These are phyloP conservation scores for Fagus sylvatica DNA, from an alignment of 306 rosid genomes.

Conservation along the genomic window DNA sequence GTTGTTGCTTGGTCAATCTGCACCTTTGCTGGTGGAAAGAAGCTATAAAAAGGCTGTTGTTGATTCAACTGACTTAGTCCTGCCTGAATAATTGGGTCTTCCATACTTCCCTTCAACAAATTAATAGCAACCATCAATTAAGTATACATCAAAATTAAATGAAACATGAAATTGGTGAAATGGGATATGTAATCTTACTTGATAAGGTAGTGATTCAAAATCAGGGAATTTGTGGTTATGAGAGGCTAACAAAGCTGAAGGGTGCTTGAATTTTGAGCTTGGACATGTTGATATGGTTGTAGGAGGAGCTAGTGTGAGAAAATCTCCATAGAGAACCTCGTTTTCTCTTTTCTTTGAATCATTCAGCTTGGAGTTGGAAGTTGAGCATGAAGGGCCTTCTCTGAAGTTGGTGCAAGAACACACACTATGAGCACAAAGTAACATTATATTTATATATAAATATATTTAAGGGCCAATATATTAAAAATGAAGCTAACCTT, in stretches of 20 bases:
- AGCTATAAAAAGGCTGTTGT: slow-evolving; percentile 42
- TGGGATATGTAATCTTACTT: slow-evolving; percentile 26
- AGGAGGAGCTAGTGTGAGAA: slow-evolving; percentile 64
- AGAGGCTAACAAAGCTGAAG: slow-evolving; percentile 30
- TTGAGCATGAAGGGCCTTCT: slow-evolving; percentile 46
- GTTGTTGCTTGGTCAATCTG: slow-evolving; percentile 36
- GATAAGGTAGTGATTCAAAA: slow-evolving; percentile 31
- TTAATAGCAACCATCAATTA: slow-evolving; percentile 3
- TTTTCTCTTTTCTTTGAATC: slow-evolving; percentile 36
- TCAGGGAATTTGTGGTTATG: slow-evolving; percentile 33
- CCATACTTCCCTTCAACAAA: slow-evolving; percentile 42
- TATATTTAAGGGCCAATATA: slow-evolving; percentile 3
- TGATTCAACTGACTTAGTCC: slow-evolving; percentile 35
- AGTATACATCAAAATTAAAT: background rate
- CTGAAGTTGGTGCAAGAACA: slow-evolving; percentile 38
- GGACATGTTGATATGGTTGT: slow-evolving; percentile 29
- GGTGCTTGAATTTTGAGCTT: slow-evolving; percentile 31
- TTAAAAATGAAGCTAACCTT: slow-evolving; percentile 43
- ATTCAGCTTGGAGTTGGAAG: slow-evolving; percentile 40
- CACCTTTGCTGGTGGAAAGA: slow-evolving; percentile 51
- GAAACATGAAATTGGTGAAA: slow-evolving; percentile 15
- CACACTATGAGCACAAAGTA: slow-evolving; percentile 22
- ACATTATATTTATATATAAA: background rate
- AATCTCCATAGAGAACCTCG: slow-evolving; percentile 43
- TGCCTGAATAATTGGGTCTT: slow-evolving; percentile 35